Conservation (phyloP, 2,329 filamentous ascomycete genomes). For the Aspergillus sp. region DNA sequence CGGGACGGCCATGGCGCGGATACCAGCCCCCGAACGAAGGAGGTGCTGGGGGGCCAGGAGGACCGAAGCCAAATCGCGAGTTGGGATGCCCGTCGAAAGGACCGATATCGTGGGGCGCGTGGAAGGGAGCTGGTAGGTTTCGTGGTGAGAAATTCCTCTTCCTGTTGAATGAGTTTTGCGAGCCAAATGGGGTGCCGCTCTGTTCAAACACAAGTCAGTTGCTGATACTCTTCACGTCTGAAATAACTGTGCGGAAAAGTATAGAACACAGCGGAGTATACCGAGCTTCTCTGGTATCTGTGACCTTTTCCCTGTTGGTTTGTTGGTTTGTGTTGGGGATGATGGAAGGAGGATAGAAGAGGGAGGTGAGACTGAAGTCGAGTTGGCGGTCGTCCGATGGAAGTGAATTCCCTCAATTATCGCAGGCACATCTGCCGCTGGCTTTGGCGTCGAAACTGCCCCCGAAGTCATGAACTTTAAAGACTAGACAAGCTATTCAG, state of each 20-base stretch:
- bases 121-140: neutral
- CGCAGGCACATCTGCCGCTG: slow-evolving; percentile 5
- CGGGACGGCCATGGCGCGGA: neutral
- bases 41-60: neutral
- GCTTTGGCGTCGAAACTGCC: neutral
- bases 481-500: neutral
- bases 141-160: neutral
- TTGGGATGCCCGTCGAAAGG: neutral
- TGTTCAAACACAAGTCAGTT: neutral
- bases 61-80: neutral
- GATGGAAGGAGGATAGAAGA: neutral
- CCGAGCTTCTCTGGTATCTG: slow-evolving; percentile 7
- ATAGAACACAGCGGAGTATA: neutral
- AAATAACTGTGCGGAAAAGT: neutral
- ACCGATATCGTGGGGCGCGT: neutral
- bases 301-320: neutral
- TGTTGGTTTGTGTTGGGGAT: neutral
- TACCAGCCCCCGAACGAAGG: neutral
- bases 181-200: neutral
- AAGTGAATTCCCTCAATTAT: neutral
- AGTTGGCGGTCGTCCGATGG: neutral
- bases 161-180: neutral
- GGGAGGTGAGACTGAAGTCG: neutral
- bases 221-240: neutral
- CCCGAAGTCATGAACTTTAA: neutral